phyloP scores from a whole-genome alignment of 257 asterid species.

The Misopates orontium region DNA sequence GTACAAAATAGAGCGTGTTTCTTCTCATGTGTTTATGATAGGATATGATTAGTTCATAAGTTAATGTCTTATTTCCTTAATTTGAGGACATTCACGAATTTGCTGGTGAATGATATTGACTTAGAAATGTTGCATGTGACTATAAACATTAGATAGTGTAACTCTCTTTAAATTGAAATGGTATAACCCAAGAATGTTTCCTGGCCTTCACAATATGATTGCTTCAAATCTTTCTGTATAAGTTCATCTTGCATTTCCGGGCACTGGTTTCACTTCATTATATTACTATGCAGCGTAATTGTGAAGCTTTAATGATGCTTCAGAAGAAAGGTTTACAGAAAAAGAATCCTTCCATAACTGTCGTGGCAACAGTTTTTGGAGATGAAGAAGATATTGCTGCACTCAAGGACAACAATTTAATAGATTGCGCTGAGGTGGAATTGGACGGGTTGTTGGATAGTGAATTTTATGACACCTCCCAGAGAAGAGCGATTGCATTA shows the following conservation, averaged over 20 bases:
- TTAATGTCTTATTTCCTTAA: neutral
- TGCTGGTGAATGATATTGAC: conserved; percentile 10
- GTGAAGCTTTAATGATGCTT: conserved; percentile 99
- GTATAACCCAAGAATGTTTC: conserved; percentile 5
- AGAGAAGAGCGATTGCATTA: conserved; percentile 77
- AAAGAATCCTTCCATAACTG: conserved; percentile 73
- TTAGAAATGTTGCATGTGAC: conserved; percentile 4
- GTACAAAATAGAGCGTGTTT: conserved; percentile 33
- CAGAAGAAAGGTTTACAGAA: conserved; percentile 90
- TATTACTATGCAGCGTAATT: conserved; percentile 73
- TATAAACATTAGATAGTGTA: conserved; percentile 10
- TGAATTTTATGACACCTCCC: conserved; percentile 60
- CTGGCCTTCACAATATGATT: neutral
- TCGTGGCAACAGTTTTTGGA: conserved; percentile 82
- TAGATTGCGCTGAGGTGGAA: conserved; percentile 72
- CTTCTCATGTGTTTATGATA: neutral
- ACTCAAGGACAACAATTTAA: conserved; percentile 58
- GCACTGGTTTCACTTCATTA: conserved; percentile 22
- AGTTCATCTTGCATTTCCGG: conserved; percentile 11
- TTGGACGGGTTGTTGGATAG: conserved; percentile 45
- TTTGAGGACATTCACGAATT: neutral
- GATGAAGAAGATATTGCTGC: conserved; percentile 69
- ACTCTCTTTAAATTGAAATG: neutral
- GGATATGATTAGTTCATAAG: neutral
- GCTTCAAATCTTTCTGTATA: neutral